Evolutionary conservation across 2,329 filamentous ascomycete species (phyloP).

Genomic region (Ophiocordyceps camponoti-leonardi): DNA sequence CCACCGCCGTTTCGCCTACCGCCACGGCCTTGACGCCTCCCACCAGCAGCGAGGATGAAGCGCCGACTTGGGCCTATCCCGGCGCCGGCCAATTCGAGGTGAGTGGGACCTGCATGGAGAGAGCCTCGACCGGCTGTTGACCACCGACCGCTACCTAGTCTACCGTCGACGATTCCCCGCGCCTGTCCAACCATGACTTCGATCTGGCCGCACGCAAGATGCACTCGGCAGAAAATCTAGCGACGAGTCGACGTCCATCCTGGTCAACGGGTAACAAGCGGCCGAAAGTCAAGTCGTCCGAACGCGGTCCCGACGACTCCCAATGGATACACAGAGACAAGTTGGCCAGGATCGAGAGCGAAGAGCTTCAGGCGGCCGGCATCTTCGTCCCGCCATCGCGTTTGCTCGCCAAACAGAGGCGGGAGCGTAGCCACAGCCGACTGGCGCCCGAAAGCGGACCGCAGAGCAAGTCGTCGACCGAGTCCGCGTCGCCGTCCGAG

Average conservation of each 20-base stretch:
- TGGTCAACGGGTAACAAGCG: slow-evolving; percentile 10
- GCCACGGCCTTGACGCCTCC: slow-evolving; percentile 28
- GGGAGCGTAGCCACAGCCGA: slow-evolving; percentile 18
- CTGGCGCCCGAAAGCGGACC: slow-evolving; percentile 15
- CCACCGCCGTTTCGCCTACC: slow-evolving; percentile 31
- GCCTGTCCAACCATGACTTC: slow-evolving; percentile 5
- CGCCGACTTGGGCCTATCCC: slow-evolving; percentile 24
- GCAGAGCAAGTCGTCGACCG: slow-evolving; percentile 29
- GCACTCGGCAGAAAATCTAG: slow-evolving; percentile 17
- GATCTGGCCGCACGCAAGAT: slow-evolving; percentile 16
- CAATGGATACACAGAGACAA: slow-evolving; percentile 83
- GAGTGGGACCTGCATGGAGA: slow-evolving; percentile 8
- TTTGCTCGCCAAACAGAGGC: slow-evolving; percentile 30
- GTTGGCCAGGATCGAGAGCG: slow-evolving; percentile 62
- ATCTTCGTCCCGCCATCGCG: slow-evolving; percentile 41
- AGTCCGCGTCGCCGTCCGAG: slow-evolving; percentile 7
- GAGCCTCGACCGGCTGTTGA: slow-evolving; percentile 3
- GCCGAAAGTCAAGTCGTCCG: slow-evolving; percentile 7
- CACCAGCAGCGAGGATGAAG: slow-evolving; percentile 29
- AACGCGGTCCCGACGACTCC: slow-evolving; percentile 36
- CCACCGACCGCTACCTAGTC: not conserved
- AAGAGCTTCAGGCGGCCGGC: slow-evolving; percentile 64
- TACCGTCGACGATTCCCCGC: slow-evolving; percentile 2
- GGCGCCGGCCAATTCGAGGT: slow-evolving; percentile 18
- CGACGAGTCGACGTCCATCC: slow-evolving; percentile 7